phyloP scores from a whole-genome alignment of 2,329 filamentous ascomycete species.

The Calonectria pseudoturangicola region DNA sequence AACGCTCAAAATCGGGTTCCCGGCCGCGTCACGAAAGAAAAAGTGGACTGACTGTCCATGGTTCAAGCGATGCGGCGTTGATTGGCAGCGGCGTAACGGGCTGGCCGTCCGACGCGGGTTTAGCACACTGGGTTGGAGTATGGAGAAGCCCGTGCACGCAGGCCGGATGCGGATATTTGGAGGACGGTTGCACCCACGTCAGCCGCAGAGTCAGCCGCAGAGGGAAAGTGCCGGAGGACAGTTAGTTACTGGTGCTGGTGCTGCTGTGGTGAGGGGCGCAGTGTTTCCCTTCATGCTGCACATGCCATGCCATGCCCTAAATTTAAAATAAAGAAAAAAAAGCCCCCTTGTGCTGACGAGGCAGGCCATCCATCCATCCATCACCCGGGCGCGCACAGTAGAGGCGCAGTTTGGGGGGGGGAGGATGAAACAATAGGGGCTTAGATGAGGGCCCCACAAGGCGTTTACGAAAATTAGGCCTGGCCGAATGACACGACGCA shows the following conservation, averaged over 20 bases:
- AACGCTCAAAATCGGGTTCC: neutral
- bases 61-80: neutral
- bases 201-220: no score
- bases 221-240: no score
- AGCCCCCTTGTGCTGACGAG: neutral
- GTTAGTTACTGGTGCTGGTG: no score
- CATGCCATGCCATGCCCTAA: no score
- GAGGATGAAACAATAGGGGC: conserved; percentile 21
- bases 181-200: no score
- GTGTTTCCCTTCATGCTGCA: no score
- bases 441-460: conserved; percentile 21
- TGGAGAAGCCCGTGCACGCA: no score
- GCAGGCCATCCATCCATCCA: neutral
- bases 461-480: conserved; percentile 21
- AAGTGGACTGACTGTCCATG: neutral
- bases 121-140: no score
- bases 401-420: conserved; percentile 4
- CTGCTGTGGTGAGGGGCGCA: no score
- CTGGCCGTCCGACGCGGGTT: no score
- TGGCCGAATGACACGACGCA: conserved; percentile 7
- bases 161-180: no score
- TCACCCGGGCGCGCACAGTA: neutral
- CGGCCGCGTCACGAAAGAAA: neutral
- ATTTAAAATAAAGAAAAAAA: no score
- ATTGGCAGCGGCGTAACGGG: conserved; percentile 7